phyloP scores from a whole-genome alignment of 257 asterid genomes.

The Solanum sparsipilum region DNA sequence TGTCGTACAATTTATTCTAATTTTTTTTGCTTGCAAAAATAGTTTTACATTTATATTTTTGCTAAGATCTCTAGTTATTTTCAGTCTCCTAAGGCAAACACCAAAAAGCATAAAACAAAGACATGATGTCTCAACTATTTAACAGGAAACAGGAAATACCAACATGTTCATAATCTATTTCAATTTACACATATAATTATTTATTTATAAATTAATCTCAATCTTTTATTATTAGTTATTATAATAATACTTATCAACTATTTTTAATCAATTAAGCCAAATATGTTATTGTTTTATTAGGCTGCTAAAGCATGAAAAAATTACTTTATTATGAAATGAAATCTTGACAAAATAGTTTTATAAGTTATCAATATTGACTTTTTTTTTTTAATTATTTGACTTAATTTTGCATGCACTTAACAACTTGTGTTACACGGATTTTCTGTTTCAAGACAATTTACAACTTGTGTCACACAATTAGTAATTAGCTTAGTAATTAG shows the following conservation, averaged over 20 bases:
- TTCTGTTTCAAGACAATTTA: not conserved
- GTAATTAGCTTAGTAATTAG: not conserved
- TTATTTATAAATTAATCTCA: not conserved
- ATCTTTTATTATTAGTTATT: no score
- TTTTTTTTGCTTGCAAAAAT: not conserved
- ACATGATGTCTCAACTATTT: not conserved
- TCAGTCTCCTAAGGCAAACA: not conserved
- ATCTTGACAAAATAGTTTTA: not conserved
- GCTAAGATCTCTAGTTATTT: no score
- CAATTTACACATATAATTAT: not conserved
- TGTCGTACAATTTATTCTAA: no score
- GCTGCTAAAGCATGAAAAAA: not conserved
- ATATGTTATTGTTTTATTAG: not conserved
- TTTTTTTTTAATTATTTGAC: not conserved
- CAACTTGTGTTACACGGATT: not conserved
- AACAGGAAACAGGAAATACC: not conserved
- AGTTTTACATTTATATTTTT: not conserved
- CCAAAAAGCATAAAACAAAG: not conserved
- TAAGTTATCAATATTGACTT: not conserved
- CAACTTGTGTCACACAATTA: not conserved
- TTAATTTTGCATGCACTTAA: not conserved
- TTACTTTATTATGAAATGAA: not conserved
- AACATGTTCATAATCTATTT: not conserved
- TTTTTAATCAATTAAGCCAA: not conserved
- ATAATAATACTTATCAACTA: not conserved